Evolutionary conservation across 78 protist genomes (phyloP).

Genomic region (Dictyostelium firmibasis): DNA sequence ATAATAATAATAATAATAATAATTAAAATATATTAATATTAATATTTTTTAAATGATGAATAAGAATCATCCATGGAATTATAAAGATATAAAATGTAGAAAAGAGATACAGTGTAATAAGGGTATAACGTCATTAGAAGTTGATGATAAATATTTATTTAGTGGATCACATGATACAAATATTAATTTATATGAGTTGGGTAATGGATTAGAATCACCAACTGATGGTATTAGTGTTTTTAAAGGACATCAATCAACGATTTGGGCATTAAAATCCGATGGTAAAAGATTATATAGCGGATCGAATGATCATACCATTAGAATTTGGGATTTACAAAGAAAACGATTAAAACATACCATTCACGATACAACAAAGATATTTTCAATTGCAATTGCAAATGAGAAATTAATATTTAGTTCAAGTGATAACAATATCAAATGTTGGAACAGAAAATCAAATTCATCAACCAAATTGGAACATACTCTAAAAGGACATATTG

Average conservation of each 20-base stretch:
- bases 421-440: constrained; percentile 49
- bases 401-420: constrained; percentile 23
- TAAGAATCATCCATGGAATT: constrained; percentile 42
- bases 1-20: not conserved
- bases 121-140: constrained; percentile 62
- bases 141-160: constrained; percentile 60
- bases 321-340: constrained; percentile 33
- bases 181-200: constrained; percentile 32
- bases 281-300: constrained; percentile 66
- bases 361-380: constrained; percentile 14
- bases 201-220: not conserved
- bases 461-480: not conserved
- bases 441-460: constrained; percentile 18
- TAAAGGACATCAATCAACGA: constrained; percentile 42
- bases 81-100: not conserved
- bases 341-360: not conserved
- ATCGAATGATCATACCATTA: constrained; percentile 68
- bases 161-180: constrained; percentile 75
- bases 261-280: constrained; percentile 72
- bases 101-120: constrained; percentile 2
- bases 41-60: not conserved
- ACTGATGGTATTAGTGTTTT: not conserved
- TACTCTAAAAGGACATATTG: not conserved
- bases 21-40: not conserved
- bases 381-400: constrained; percentile 17